Base-by-base conservation (phyloP, 306 rosid genomes). In the Lotus japonicus region DNA sequence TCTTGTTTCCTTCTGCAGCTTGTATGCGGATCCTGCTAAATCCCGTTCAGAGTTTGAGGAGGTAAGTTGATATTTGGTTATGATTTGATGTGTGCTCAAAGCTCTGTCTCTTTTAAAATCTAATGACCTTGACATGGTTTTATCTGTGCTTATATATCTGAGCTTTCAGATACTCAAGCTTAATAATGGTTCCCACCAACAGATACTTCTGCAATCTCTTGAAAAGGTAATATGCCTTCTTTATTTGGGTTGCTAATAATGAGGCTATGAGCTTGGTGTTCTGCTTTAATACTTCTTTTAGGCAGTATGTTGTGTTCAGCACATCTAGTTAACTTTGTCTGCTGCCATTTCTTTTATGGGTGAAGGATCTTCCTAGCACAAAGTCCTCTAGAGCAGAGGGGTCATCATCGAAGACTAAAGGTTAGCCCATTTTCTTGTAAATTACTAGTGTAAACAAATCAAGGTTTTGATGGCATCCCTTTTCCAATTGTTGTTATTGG, bases 11-110 rank as follows among this genome's bases (percentile, higher is more conserved):
- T 73, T 57, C 67, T 50, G 79, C 83, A 89, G 96, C 73, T 50
- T 74, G 23, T 87, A 85, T 49, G 89, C 57, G 11, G 81, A 89
- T 86, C 91, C 94, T 28, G 35, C 53, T n/a, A 79, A 76, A 81
- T 87, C 65, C 46, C 75, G 19, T 64, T 65, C 84, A 14, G 84
- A 83, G 80, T 87, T 89, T 76, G 83, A 83, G 50, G 42, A 0
- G 31, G 96, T 89, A 59, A 58, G 78, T 71, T 72, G 58, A 55
- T 59, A 62, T 56, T 78, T 50, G 54, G 48, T 43, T 62, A 58
- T 54, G 51, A n/a, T 41, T 35, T 78, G 63, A 65, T 55, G 51
- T 23, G 10, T 56, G 14, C 36, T 45, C 31, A 18, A 1, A 1
- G 3, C 14, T 48, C n/a, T 45, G 16, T 44, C 13, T 13, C 51